A percentile compares a stretch with the other conserved stretches of the same genome.
These are phyloP conservation scores for Blastocystis sp. DNA, from an alignment of 352 stramenopile species.

Conservation along the genomic window DNA sequence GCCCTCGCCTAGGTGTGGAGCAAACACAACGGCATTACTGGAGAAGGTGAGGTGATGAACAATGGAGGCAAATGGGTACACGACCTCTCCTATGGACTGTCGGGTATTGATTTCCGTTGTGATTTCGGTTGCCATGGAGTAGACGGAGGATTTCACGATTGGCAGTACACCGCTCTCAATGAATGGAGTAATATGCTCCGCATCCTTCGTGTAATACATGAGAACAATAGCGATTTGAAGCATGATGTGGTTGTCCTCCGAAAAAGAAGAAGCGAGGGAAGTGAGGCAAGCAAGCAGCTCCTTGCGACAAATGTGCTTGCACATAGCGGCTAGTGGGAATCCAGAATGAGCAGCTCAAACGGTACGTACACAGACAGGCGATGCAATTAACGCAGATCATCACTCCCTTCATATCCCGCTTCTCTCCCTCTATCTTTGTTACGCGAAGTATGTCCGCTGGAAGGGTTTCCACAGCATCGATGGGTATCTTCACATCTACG, in stretches of 20 bases:
- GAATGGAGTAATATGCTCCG: background rate
- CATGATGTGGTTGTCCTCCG: slow-evolving; percentile 27
- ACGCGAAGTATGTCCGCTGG: background rate
- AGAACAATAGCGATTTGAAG: slow-evolving; percentile 19
- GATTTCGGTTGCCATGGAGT: background rate
- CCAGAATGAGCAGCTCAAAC: background rate
- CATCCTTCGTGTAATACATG: slow-evolving; percentile 27
- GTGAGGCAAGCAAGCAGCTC: background rate
- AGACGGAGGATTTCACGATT: slow-evolving; percentile 14
- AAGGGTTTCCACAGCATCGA: background rate
- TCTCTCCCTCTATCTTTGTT: background rate
- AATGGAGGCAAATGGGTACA: slow-evolving; percentile 57
- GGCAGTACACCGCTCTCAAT: background rate
- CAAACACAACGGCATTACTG: background rate
- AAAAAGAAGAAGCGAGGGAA: background rate
- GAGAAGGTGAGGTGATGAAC: background rate
- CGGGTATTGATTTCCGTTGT: background rate
- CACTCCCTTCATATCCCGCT: background rate
- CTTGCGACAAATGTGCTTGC: background rate
- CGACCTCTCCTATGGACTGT: background rate
- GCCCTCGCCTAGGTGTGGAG: background rate
- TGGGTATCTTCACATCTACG: slow-evolving; percentile 10
- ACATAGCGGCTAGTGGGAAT: background rate
- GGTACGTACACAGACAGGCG: slow-evolving; percentile 21
- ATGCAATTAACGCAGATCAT: slow-evolving; percentile 34